phyloP scores from a whole-genome alignment of 345 rosid species.

The Lepidium aucheri region DNA sequence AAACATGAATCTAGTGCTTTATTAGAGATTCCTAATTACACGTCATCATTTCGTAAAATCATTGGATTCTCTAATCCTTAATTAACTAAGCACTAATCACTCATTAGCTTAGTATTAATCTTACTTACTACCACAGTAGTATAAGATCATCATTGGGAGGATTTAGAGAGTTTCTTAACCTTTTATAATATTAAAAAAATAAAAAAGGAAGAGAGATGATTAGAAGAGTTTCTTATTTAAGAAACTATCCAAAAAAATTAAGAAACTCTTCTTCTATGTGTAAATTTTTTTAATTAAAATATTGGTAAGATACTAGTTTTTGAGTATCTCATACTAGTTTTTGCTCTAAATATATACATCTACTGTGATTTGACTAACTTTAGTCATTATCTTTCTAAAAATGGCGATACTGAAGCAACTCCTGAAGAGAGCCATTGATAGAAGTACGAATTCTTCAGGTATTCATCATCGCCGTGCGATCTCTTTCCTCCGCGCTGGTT shows the following conservation, averaged over 20 bases:
- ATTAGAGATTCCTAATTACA: neutral
- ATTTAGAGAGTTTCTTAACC: no score
- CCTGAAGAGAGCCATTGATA: constrained; percentile 28
- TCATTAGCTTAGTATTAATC: neutral
- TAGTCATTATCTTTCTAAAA: neutral
- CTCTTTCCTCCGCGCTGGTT: constrained; percentile 10
- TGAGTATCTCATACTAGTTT: no score
- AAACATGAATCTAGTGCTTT: neutral
- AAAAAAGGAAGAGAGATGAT: no score
- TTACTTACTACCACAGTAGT: neutral
- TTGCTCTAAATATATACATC: no score
- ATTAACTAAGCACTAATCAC: neutral
- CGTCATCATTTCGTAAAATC: neutral
- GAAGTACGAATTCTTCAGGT: constrained; percentile 15
- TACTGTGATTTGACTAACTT: neutral
- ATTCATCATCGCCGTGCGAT: neutral
- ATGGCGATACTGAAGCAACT: constrained; percentile 43
- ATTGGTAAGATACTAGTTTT: no score
- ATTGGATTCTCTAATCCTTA: neutral
- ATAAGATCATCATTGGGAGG: no score
- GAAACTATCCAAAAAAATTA: no score
- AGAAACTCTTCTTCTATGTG: no score
- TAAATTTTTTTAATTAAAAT: no score
- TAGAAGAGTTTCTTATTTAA: no score
- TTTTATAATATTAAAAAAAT: no score